These are phyloP conservation scores for Penicillium egyptiacum DNA, from an alignment of 495 filamentous ascomycete genomes.

Conservation along the genomic window DNA sequence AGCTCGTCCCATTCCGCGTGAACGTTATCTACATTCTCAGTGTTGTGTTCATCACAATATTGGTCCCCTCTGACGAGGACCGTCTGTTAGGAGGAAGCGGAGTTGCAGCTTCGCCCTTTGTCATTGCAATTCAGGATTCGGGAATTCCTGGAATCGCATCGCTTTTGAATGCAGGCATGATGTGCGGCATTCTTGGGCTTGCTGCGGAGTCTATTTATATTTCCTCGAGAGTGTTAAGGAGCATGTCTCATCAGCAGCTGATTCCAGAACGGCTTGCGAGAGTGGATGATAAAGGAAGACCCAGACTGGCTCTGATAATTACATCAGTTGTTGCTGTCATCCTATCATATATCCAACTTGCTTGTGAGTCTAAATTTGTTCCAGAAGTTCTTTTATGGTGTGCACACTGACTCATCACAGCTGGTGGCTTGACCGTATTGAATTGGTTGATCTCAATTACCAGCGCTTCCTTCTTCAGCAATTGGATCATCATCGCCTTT, in stretches of 20 bases:
- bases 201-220: conserved; percentile 32
- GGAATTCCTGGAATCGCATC: conserved; percentile 28
- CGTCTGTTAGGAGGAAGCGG: conserved; percentile 22
- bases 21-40: conserved; percentile 30
- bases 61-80: conserved; percentile 31
- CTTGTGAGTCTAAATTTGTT: conserved; percentile 12
- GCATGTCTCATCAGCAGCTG: conserved; percentile 31
- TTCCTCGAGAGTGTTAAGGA: conserved; percentile 29
- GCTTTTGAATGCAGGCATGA: conserved; percentile 33
- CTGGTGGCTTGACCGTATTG: conserved; percentile 12
- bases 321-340: conserved; percentile 23
- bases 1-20: conserved; percentile 32
- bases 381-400: too few species aligned
- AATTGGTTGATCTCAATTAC: conserved; percentile 32
- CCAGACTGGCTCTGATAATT: conserved; percentile 21
- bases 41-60: conserved; percentile 28
- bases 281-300: conserved; percentile 30
- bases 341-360: conserved; percentile 32
- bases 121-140: conserved; percentile 32
- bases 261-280: conserved; percentile 22
- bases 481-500: conserved; percentile 33
- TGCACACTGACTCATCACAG: neutral
- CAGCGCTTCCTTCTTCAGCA: conserved; percentile 32
- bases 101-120: conserved; percentile 35
- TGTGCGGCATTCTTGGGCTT: conserved; percentile 32